Evolutionary conservation across 2,329 filamentous ascomycete species (phyloP).

Genomic region (Paraphaeosphaeria sporulosa): DNA sequence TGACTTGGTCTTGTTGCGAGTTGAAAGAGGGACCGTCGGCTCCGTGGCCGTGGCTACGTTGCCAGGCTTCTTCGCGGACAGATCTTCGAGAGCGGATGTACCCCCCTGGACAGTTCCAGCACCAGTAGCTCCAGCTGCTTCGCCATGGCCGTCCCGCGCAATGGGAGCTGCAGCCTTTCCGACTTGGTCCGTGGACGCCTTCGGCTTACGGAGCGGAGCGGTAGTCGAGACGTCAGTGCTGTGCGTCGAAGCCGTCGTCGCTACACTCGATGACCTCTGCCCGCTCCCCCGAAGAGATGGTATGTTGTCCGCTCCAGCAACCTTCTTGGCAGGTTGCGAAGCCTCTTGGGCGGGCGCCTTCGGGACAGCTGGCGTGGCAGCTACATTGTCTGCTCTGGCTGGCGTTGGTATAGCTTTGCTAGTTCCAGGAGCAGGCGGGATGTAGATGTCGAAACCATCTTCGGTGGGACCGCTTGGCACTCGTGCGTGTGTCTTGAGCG

Average conservation of each 20-base stretch:
- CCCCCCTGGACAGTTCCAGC: too few relatives aligned
- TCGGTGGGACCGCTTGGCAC: neutral
- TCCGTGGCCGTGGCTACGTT: too few relatives aligned
- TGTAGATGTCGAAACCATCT: conserved; percentile 7
- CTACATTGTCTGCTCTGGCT: neutral
- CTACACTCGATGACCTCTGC: neutral
- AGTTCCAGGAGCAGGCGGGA: neutral
- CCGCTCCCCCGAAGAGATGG: neutral
- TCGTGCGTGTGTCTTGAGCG: neutral
- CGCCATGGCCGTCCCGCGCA: neutral
- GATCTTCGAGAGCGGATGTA: too few relatives aligned
- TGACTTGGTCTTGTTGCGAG: neutral
- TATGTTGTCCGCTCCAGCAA: neutral
- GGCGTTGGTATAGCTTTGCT: neutral
- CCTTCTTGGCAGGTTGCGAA: neutral
- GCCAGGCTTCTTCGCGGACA: too few relatives aligned
- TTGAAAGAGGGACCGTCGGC: too few relatives aligned
- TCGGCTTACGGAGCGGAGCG: neutral
- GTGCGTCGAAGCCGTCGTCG: neutral
- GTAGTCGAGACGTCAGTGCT: neutral
- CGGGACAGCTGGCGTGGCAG: too few relatives aligned
- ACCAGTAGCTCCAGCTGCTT: neutral
- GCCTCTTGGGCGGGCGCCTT: neutral
- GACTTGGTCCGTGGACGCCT: neutral
- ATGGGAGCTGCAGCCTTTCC: neutral